Conservation (phyloP, 441 rosid genomes). For the Populus hybrid region DNA sequence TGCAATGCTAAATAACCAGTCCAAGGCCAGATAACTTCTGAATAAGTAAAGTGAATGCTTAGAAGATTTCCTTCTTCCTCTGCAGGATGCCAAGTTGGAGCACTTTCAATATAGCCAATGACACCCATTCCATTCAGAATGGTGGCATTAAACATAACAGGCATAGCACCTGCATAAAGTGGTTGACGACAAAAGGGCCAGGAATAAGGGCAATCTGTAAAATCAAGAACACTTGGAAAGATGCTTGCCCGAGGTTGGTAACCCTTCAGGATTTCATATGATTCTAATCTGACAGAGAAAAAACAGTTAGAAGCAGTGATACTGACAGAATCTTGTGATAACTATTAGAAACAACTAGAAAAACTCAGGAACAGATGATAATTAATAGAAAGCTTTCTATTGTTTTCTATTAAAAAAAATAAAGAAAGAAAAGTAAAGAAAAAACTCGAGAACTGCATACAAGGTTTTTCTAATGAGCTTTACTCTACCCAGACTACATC, state of each 20-base stretch:
- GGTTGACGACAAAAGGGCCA: slow-evolving; percentile 99
- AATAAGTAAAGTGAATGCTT: slow-evolving; percentile 77
- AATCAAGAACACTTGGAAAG: slow-evolving; percentile 87
- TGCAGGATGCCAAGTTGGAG: slow-evolving; percentile 92
- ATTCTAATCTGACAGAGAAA: slow-evolving; percentile 81
- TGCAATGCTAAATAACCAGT: slow-evolving; percentile 92
- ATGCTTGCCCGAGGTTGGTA: slow-evolving; percentile 92
- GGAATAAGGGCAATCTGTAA: slow-evolving; percentile 88
- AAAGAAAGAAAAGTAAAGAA: too few species aligned
- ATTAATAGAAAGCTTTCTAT: not conserved
- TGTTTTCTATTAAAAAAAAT: too few species aligned
- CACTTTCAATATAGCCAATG: slow-evolving; percentile 72
- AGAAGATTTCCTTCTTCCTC: slow-evolving; percentile 89
- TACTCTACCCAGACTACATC: not conserved
- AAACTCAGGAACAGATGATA: not conserved
- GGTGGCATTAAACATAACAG: slow-evolving; percentile 84
- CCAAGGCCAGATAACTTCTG: slow-evolving; percentile 97
- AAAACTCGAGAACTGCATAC: not conserved
- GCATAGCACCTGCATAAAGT: slow-evolving; percentile 97
- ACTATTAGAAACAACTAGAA: not conserved
- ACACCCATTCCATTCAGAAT: slow-evolving; percentile 97
- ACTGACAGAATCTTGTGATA: not conserved
- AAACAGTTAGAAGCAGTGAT: slow-evolving; percentile 29
- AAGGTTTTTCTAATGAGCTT: not conserved
- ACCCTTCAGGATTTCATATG: slow-evolving; percentile 87